Evolutionary conservation across 139 green algal species (phyloP).

Genomic region (Coelastrella sp.): DNA sequence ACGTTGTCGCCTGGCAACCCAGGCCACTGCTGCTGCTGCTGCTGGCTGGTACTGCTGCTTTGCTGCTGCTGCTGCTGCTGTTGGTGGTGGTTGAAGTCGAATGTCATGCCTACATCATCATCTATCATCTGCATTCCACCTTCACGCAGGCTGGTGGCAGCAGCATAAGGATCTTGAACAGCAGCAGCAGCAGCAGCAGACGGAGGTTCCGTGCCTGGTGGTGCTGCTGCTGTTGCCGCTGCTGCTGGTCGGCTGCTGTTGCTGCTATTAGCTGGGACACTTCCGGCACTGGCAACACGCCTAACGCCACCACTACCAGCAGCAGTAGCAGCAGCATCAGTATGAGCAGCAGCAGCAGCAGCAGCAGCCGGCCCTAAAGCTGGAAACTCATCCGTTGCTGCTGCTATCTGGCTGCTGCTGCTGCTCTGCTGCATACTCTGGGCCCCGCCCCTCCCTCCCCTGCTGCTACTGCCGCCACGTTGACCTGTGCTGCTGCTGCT

Average conservation of each 20-base stretch:
- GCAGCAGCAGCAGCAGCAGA: not conserved
- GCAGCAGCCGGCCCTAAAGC: not conserved
- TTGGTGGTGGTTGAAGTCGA: not conserved
- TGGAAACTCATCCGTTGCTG: slow-evolving; percentile 9
- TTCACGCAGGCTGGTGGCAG: not conserved
- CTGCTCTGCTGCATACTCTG: not conserved
- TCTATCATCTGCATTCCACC: slow-evolving; percentile 64
- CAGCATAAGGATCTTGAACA: slow-evolving; percentile 20
- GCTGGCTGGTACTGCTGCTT: not conserved
- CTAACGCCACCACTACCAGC: not conserved
- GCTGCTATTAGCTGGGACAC: not conserved
- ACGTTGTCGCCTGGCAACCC: not conserved
- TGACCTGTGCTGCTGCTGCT: not conserved
- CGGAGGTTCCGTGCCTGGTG: not conserved
- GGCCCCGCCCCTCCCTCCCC: not conserved
- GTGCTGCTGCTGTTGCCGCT: slow-evolving; percentile 26
- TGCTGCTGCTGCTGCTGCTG: slow-evolving; percentile 22
- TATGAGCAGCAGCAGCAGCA: not conserved
- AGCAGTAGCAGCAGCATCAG: not conserved
- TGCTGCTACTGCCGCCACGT: not conserved
- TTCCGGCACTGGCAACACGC: not conserved
- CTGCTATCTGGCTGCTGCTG: not conserved
- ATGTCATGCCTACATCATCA: slow-evolving; percentile 65
- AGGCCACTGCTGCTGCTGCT: slow-evolving; percentile 30
- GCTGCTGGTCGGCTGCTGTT: not conserved